phyloP scores from a whole-genome alignment of 2,329 filamentous ascomycete species.

The Tricladium varicosporioides region DNA sequence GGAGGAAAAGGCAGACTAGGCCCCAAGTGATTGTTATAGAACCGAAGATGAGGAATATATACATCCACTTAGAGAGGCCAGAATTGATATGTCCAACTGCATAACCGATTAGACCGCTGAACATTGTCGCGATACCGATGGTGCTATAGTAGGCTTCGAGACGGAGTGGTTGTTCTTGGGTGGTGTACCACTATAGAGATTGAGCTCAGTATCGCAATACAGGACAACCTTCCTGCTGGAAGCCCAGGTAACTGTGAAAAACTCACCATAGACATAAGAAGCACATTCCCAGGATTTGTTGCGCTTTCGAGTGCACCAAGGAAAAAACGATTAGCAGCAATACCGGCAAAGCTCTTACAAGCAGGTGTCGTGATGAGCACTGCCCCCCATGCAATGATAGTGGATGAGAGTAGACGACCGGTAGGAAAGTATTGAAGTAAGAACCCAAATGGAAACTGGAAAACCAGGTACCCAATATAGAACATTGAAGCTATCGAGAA shows the following conservation, averaged over 20 bases:
- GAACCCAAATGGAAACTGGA: conserved; percentile 29
- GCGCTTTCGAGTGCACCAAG: conserved; percentile 55
- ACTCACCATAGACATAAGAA: conserved; percentile 34
- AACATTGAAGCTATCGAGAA: conserved; percentile 39
- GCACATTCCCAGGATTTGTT: conserved; percentile 48
- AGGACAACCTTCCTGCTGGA: too few species aligned
- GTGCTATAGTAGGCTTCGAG: conserved; percentile 40
- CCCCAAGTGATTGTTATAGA: conserved; percentile 44
- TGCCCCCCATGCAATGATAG: conserved; percentile 32
- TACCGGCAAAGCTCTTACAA: background rate
- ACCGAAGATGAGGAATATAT: conserved; percentile 38
- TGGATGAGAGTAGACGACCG: conserved; percentile 9
- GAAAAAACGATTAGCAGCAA: conserved; percentile 45
- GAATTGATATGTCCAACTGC: conserved; percentile 47
- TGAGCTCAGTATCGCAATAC: conserved; percentile 33
- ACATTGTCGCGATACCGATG: conserved; percentile 41
- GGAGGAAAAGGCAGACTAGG: conserved; percentile 51
- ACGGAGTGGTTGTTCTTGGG: conserved; percentile 38
- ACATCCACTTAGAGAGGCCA: conserved; percentile 33
- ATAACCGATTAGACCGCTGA: conserved; percentile 45
- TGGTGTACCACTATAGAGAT: conserved; percentile 36
- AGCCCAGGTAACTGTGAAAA: too few species aligned
- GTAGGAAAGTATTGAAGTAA: conserved; percentile 26
- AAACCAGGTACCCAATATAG: conserved; percentile 25
- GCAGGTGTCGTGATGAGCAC: conserved; percentile 16